Evolutionary conservation across 2,329 filamentous ascomycete species (phyloP), one percentile per base, ranked within the genome.

Genomic region (Lecanicillium sp.): DNA sequence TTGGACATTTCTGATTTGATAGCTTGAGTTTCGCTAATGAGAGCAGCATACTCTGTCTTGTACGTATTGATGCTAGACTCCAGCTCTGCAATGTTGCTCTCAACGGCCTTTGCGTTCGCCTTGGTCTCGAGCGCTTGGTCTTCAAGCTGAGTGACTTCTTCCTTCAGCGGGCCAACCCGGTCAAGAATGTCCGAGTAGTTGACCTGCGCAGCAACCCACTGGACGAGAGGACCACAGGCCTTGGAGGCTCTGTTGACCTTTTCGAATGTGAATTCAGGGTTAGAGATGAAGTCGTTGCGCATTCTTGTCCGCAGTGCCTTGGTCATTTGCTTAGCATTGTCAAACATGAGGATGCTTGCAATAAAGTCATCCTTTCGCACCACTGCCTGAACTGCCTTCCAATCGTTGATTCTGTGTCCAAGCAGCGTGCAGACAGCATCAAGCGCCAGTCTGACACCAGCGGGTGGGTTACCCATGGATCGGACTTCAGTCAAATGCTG

Each of bases 111-210:
- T 7, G 92, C 92, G 58, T 95, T 83, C 0, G 90, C 89, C 64
- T 94, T 94, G 14, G 92, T 98, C 62, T 94, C 79, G 35, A 95
- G 70, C 22, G 90, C 86, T 58, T 90, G 78, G 43, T 94, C 83
- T 62, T 96, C 88, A 14, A 98, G 77, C 54, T 85, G 72, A 17
- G 77, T 75, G 33, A 98, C 90, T 61, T 98, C 92, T 35, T 90
- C 83, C 56, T 90, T 83, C 40, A 98, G 70, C 17, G 92, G 92
- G 2, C 90, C 94, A 43, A 98, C 88, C 28, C 87, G 80, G 56
- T 96, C 89, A 46, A 98, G 68, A 51, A 98, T 98, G 48, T 92
- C 88, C n/a, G 90, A 95, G 62, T 95, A 98, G 54, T 85, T 88
- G 56, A 98, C 92, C 63, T 98, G 92, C 15, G 92, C 94, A 58